phyloP scores from a whole-genome alignment of 768 basidiomycete species.

The Trametes meyenii region DNA sequence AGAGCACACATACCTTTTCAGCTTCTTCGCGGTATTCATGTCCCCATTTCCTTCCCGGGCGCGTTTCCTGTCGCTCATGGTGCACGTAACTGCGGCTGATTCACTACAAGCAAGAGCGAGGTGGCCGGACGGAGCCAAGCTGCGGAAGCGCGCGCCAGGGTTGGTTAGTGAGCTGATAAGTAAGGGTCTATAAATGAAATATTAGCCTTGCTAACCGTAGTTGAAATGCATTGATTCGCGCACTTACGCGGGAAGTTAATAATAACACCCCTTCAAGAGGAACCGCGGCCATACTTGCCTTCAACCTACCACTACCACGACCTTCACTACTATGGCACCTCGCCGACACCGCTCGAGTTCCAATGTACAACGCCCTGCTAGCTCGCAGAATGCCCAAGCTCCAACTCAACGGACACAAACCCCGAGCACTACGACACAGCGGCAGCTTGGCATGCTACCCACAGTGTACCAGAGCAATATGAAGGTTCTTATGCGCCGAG shows the following conservation, averaged over 20 bases:
- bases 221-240: too few relatives aligned
- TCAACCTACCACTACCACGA: neutral
- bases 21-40: constrained; percentile 53
- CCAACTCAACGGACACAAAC: constrained; percentile 24
- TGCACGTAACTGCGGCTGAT: neutral
- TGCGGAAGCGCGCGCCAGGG: neutral
- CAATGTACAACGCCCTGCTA: constrained; percentile 17
- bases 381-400: constrained; percentile 9
- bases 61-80: constrained; percentile 72
- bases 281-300: neutral
- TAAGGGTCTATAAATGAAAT: neutral
- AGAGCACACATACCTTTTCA: constrained; percentile 58
- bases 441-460: constrained; percentile 24
- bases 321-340: constrained; percentile 26
- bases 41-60: constrained; percentile 59
- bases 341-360: constrained; percentile 32
- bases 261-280: neutral
- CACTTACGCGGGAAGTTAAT: too few relatives aligned
- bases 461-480: constrained; percentile 70
- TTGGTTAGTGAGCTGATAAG: neutral
- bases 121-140: constrained; percentile 13
- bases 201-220: too few relatives aligned
- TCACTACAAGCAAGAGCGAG: neutral
- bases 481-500: constrained; percentile 76
- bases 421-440: constrained; percentile 21